Conservation (phyloP, 2,329 filamentous ascomycete genomes). For the Aspergillus pseudotamarii region DNA sequence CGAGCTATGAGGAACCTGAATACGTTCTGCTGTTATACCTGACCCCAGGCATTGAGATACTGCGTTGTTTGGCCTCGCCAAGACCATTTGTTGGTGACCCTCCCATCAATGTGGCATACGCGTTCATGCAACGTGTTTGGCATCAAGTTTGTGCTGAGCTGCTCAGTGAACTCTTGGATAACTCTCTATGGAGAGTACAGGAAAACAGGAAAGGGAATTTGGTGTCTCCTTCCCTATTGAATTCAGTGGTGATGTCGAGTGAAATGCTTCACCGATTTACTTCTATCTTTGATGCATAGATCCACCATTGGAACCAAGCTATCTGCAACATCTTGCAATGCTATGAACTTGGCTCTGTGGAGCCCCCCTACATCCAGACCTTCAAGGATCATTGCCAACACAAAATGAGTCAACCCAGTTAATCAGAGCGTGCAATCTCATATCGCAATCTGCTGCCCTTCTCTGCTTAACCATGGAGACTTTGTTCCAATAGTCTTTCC, state of each 20-base stretch:
- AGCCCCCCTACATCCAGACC: neutral
- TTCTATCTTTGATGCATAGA: neutral
- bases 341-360: neutral
- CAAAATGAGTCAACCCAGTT: neutral
- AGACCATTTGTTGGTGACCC: neutral
- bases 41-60: neutral
- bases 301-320: neutral
- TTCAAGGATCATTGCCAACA: neutral
- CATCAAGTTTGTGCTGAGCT: neutral
- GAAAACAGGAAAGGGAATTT: neutral
- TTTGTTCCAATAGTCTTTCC: neutral
- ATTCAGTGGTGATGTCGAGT: neutral
- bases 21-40: neutral
- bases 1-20: neutral
- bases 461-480: neutral
- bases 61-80: too few relatives aligned
- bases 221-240: neutral
- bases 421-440: neutral
- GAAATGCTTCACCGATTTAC: neutral
- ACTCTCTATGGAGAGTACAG: neutral
- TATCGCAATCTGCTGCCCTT: neutral
- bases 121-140: neutral
- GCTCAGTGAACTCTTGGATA: neutral
- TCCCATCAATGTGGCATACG: neutral
- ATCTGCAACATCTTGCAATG: neutral